Evolutionary conservation across 306 rosid species (phyloP).

Genomic region (Rosa persica): DNA sequence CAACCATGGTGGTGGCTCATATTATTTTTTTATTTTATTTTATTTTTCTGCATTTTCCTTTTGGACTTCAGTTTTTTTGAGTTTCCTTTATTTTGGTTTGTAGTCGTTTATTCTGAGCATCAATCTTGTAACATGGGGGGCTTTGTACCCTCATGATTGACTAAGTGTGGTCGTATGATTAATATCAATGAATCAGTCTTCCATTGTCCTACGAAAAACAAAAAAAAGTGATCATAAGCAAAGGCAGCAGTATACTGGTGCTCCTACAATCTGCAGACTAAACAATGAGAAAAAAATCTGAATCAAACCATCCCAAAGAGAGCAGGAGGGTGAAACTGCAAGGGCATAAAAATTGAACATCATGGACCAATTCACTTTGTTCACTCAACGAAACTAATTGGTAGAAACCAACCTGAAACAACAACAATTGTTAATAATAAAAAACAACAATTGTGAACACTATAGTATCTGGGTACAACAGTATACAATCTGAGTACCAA

Average conservation of each 20-base stretch:
- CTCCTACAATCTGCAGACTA: neutral
- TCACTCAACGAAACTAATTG: neutral
- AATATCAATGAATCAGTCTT: too few species aligned
- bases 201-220: rapidly evolving
- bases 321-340: neutral
- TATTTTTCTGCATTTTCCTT: too few species aligned
- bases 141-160: too few species aligned
- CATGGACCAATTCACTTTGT: neutral
- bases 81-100: too few species aligned
- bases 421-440: neutral
- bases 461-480: neutral
- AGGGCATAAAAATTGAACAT: neutral
- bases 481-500: slow-evolving; percentile 19
- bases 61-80: too few species aligned
- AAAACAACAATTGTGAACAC: neutral
- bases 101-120: too few species aligned
- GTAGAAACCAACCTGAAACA: neutral
- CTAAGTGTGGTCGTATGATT: too few species aligned
- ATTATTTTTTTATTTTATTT: too few species aligned
- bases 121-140: too few species aligned
- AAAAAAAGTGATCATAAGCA: neutral
- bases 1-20: too few species aligned
- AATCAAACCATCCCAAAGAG: neutral
- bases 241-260: neutral
- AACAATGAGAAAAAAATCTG: neutral